Base-by-base conservation (phyloP, 2,329 filamentous ascomycete genomes). In the Alternaria triticimaculans region DNA sequence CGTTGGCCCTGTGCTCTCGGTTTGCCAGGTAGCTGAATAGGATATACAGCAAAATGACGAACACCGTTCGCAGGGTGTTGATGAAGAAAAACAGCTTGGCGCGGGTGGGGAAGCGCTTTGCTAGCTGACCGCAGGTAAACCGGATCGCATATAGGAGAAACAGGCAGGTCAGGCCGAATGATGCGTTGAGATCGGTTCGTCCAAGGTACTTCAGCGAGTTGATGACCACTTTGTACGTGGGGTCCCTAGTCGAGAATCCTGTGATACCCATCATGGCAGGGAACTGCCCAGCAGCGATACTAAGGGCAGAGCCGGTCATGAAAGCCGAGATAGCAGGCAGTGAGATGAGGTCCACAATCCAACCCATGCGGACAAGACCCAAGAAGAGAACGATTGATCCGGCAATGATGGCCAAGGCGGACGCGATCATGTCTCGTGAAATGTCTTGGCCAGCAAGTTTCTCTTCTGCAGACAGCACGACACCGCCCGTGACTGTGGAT, bases 221-320 rank as follows among this genome's bases (percentile, higher is more conserved):
- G 81, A 97, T 96, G 70, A 97, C 87, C 60, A 97, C 92, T 71
- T 84, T 81, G 78, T 97, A 98, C 0, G 96, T 93, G 0, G 92
- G 81, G 7, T 88, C 94, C 70, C 93, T 86, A 5, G 89, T 96
- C 56, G 89, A 88, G 79, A 96, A 89, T 10, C 87, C 87, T 0
- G 84, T 87, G 76, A 97, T 89, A 10, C 96, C 96, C 83, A 99
- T 88, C 82, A 98, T 83, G 3, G 87, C 85, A 1, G 92, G 90
- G 5, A 97, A 85, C 80, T 99, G 96, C 28, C 96, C 94, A 43
- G 89, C 87, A 18, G 88, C 89, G 76, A 99, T 98, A 74, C 88
- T 97, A 78, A 99, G 87, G 56, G 96, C 94, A 5, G 95, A 97
- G 3, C 96, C 96, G 0, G 96, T 98, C 94, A 98, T 98, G 84